A percentile compares a stretch with the other conserved stretches of the same genome.
Evolutionary conservation across 441 rosid species (phyloP).

Genomic region (Croton laevigatus): DNA sequence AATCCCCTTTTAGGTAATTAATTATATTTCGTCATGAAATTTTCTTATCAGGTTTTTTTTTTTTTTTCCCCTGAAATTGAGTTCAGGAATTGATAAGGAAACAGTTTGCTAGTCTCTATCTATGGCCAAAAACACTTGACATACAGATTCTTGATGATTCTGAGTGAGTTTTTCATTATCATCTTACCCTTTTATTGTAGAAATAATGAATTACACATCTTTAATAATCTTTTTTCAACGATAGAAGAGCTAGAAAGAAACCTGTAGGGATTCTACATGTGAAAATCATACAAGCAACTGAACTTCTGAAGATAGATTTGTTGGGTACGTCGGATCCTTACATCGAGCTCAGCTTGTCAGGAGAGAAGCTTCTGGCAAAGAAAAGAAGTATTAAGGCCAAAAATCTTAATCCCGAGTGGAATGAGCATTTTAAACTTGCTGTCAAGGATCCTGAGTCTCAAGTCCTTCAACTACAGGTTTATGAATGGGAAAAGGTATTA

Average conservation of each 20-base stretch:
- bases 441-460: conserved; percentile 74
- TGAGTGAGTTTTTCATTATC: conserved; percentile 56
- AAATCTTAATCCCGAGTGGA: conserved; percentile 85
- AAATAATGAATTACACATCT: no score
- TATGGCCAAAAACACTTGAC: conserved; percentile 76
- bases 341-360: conserved; percentile 65
- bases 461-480: conserved; percentile 64
- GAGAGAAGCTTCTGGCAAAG: conserved; percentile 67
- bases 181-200: no score
- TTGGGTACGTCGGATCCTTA: conserved; percentile 85
- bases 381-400: conserved; percentile 69
- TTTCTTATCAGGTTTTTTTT: background rate
- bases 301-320: conserved; percentile 67
- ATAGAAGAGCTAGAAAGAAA: conserved; percentile 46
- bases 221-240: no score
- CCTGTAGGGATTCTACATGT: conserved; percentile 83
- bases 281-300: conserved; percentile 61
- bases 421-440: conserved; percentile 70
- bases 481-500: conserved; percentile 88
- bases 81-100: conserved; percentile 61
- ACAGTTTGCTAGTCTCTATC: conserved; percentile 60
- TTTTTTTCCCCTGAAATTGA: background rate
- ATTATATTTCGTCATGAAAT: background rate
- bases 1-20: background rate
- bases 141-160: conserved; percentile 70